Percentiles rank a stretch among this genome's conserved stretches.
Conservation (phyloP, 768 basidiomycete genomes). For the Crassisporium funariophilum region DNA sequence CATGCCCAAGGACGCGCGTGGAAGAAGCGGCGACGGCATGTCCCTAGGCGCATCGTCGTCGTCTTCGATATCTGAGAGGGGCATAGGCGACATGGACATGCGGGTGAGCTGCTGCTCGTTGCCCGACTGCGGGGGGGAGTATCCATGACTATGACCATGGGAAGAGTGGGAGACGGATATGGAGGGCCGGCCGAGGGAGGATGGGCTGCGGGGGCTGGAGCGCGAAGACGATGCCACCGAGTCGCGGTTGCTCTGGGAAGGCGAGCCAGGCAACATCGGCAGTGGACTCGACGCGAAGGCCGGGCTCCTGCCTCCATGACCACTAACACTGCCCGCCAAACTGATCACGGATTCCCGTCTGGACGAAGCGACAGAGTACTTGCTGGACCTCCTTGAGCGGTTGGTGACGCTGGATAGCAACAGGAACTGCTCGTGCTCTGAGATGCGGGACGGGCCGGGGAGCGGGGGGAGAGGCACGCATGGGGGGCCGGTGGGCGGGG, state of each 20-base stretch:
- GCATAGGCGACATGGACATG: slow-evolving; percentile 26
- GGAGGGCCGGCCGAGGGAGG: slow-evolving; percentile 18
- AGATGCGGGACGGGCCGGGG: slow-evolving; percentile 61
- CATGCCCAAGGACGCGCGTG: background rate
- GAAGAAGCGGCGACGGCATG: background rate
- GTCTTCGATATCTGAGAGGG: slow-evolving; percentile 30
- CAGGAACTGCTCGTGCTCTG: slow-evolving; percentile 48
- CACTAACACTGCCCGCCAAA: slow-evolving; percentile 13
- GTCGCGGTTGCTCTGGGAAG: no score
- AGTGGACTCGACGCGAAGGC: no score
- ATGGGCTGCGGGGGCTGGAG: slow-evolving; percentile 22
- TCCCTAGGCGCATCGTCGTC: slow-evolving; percentile 12
- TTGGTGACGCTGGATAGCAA: slow-evolving; percentile 24
- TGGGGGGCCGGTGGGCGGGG: slow-evolving; percentile 62
- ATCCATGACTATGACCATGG: background rate
- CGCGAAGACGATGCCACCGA: slow-evolving; percentile 5
- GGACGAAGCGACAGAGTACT: slow-evolving; percentile 21
- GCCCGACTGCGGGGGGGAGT: background rate
- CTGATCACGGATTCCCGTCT: slow-evolving; percentile 25
- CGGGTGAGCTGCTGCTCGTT: slow-evolving; percentile 17
- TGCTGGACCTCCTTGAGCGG: slow-evolving; percentile 23
- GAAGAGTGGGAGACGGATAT: slow-evolving; percentile 25
- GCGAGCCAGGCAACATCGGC: no score
- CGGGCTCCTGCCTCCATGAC: slow-evolving; percentile 11
- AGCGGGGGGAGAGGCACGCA: slow-evolving; percentile 62